Evolutionary conservation across 345 rosid species (phyloP).

Genomic region (Eucalyptus decipiens): DNA sequence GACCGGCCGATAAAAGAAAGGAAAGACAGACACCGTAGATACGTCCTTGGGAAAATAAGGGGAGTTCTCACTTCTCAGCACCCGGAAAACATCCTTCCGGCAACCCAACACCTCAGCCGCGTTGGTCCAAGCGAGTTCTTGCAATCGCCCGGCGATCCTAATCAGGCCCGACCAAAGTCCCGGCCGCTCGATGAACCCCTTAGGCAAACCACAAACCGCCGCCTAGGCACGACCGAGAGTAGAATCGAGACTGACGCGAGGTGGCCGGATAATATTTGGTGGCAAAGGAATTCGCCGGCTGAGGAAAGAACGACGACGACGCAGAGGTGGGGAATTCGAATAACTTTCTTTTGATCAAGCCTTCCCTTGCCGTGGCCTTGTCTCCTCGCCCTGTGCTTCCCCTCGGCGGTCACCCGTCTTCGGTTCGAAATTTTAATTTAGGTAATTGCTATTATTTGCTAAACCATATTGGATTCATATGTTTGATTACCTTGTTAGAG

Average conservation of each 20-base stretch:
- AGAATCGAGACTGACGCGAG: background rate
- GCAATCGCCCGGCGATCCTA: background rate
- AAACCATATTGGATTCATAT: background rate
- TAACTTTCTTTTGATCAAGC: background rate
- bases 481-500: background rate
- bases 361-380: too few species aligned
- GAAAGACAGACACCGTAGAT: too few species aligned
- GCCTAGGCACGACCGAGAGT: background rate
- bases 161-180: background rate
- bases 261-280: background rate
- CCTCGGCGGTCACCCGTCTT: background rate
- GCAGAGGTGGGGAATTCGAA: background rate
- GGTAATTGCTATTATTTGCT: background rate
- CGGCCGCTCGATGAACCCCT: background rate
- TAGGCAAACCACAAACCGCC: background rate
- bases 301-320: background rate
- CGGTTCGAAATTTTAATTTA: background rate
- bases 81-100: background rate
- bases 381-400: background rate
- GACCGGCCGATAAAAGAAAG: background rate
- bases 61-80: background rate
- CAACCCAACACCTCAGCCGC: fast-evolving
- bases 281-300: background rate
- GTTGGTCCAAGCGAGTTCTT: background rate
- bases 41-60: background rate